Conservation (phyloP, 345 rosid genomes). For the Trapa bicornis region DNA sequence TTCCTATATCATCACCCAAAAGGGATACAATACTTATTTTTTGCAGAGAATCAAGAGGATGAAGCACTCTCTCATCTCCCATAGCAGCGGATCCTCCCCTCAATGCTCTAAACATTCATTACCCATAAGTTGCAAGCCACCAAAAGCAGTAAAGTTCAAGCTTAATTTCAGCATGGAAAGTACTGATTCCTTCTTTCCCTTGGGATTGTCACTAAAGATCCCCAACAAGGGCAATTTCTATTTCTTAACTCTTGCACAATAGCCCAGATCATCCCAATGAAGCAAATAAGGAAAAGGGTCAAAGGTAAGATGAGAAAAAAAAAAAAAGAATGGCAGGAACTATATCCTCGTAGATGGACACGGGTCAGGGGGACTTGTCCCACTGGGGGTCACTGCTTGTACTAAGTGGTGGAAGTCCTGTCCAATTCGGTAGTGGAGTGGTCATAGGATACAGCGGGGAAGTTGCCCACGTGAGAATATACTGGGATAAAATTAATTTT, state of each 20-base stretch:
- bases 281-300: not conserved
- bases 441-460: no score
- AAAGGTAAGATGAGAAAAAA: not conserved
- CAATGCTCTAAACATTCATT: not conserved
- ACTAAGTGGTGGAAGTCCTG: no score
- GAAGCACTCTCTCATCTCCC: not conserved
- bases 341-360: slow-evolving; percentile 39
- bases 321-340: slow-evolving; percentile 10
- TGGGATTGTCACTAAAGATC: not conserved
- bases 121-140: not conserved
- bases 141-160: not conserved
- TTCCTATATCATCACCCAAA: not conserved
- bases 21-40: not conserved
- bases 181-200: not conserved
- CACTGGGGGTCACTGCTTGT: no score
- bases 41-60: not conserved
- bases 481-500: no score
- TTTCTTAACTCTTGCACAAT: not conserved
- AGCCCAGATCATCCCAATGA: not conserved
- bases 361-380: slow-evolving; percentile 12
- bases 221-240: not conserved
- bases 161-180: not conserved
- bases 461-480: no score
- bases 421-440: no score
- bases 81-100: no score